A percentile compares a stretch with the other conserved stretches of the same genome.
Conservation (phyloP, 208 protist species). For the Crithidia bombi region DNA sequence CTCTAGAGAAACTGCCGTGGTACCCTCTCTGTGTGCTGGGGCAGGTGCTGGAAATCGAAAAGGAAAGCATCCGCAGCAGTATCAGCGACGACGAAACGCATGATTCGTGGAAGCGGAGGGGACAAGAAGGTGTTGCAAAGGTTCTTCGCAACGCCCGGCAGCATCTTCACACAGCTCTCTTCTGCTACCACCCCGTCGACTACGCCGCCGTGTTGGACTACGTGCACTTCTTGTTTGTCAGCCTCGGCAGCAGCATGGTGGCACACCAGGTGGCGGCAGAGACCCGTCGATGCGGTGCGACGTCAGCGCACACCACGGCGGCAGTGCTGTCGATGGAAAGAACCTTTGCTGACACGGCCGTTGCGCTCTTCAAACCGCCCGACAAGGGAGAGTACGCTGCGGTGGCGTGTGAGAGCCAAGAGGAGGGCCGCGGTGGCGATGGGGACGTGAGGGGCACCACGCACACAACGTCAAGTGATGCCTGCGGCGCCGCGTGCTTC, state of each 20-base stretch:
- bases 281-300: not conserved
- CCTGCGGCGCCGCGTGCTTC: not conserved
- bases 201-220: slow-evolving; percentile 38
- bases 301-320: not conserved
- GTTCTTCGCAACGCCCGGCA: slow-evolving; percentile 7
- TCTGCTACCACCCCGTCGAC: slow-evolving; percentile 14
- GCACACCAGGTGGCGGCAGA: slow-evolving; percentile 17
- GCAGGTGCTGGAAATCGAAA: not conserved
- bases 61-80: no score
- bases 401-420: not conserved
- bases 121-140: not conserved
- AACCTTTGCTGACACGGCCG: slow-evolving; percentile 15
- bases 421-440: not conserved
- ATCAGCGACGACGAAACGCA: not conserved
- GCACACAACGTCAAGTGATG: not conserved
- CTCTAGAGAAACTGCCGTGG: slow-evolving; percentile 49
- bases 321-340: not conserved
- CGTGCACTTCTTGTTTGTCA: slow-evolving; percentile 37
- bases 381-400: slow-evolving; percentile 6
- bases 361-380: slow-evolving; percentile 16
- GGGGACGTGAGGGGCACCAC: not conserved
- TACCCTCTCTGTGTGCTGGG: slow-evolving; percentile 34
- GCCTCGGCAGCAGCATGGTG: slow-evolving; percentile 25
- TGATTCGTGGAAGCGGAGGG: not conserved
- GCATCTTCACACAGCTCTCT: slow-evolving; percentile 11